phyloP scores from a whole-genome alignment of 1,284 basidiomycete species.

The Tetrapyrgos nigripes region DNA sequence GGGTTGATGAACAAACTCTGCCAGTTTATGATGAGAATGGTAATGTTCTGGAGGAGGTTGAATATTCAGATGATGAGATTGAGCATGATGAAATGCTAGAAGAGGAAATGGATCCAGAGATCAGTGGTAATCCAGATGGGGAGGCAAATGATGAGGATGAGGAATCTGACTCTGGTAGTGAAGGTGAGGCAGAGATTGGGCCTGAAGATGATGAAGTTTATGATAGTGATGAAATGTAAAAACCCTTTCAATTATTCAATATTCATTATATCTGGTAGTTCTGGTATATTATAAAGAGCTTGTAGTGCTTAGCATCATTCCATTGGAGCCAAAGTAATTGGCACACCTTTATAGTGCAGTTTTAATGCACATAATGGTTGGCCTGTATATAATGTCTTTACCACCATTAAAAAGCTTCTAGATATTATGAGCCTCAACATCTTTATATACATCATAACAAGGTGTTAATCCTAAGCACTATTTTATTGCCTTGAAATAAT shows the following conservation, averaged over 20 bases:
- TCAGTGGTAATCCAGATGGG: background rate
- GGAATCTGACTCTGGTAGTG: background rate
- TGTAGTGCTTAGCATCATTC: background rate
- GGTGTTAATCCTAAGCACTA: too few relatives aligned
- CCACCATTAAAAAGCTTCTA: too few relatives aligned
- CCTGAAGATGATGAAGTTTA: background rate
- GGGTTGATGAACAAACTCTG: background rate
- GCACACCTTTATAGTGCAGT: background rate
- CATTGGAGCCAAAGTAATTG: too few relatives aligned
- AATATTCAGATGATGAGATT: background rate
- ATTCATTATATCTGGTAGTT: background rate
- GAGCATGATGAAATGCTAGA: too few relatives aligned
- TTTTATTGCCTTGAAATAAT: background rate
- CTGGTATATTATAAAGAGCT: background rate
- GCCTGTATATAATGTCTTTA: background rate
- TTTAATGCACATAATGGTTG: background rate
- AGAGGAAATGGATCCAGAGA: too few relatives aligned
- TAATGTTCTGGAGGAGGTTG: conserved; percentile 6
- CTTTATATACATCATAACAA: too few relatives aligned
- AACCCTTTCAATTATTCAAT: background rate
- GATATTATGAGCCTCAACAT: too few relatives aligned
- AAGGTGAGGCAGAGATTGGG: background rate
- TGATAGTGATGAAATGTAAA: background rate
- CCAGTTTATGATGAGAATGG: background rate
- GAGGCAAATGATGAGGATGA: background rate